These are phyloP conservation scores for Fusarium fracticaudum DNA, from an alignment of 2,329 filamentous ascomycete species.

Conservation along the genomic window DNA sequence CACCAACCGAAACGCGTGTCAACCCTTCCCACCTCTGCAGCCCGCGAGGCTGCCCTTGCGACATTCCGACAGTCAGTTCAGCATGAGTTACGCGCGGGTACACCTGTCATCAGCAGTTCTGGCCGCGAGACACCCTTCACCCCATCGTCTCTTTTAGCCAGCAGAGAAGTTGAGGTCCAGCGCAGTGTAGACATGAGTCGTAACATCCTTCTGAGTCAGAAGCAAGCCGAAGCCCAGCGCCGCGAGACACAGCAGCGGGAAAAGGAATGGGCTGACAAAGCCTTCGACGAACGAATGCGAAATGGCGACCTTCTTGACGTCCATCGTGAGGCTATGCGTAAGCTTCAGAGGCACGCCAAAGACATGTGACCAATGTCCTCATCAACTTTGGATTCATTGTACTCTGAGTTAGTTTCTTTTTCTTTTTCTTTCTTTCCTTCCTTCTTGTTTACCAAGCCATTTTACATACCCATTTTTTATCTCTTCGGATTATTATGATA, in stretches of 20 bases:
- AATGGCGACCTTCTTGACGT: constrained; percentile 77
- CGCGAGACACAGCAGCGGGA: constrained; percentile 67
- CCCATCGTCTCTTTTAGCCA: constrained; percentile 46
- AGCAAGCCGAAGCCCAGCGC: constrained; percentile 69
- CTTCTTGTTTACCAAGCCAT: constrained; percentile 1
- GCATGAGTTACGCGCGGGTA: constrained; percentile 64
- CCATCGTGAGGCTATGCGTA: constrained; percentile 81
- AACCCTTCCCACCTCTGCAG: constrained; percentile 52
- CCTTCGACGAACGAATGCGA: constrained; percentile 80
- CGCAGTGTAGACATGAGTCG: constrained; percentile 64
- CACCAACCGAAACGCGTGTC: constrained; percentile 63
- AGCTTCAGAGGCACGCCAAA: constrained; percentile 71
- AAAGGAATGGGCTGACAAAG: constrained; percentile 67
- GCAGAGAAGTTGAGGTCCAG: constrained; percentile 54
- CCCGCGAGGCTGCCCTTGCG: constrained; percentile 69
- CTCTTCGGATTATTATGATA: constrained; percentile 39
- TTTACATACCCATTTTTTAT: constrained; percentile 27
- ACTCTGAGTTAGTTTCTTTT: constrained; percentile 2
- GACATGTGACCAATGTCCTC: constrained; percentile 30
- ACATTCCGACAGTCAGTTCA: constrained; percentile 74
- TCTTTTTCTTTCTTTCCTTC: constrained; percentile 10
- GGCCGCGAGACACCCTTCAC: constrained; percentile 54
- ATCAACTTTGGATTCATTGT: neutral
- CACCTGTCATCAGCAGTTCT: constrained; percentile 46
- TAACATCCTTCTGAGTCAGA: constrained; percentile 67